Percentiles rank a stretch among this genome's conserved stretches.
Conservation (phyloP, 805 yeast genomes). For the Diddensiella transvaalensis region DNA sequence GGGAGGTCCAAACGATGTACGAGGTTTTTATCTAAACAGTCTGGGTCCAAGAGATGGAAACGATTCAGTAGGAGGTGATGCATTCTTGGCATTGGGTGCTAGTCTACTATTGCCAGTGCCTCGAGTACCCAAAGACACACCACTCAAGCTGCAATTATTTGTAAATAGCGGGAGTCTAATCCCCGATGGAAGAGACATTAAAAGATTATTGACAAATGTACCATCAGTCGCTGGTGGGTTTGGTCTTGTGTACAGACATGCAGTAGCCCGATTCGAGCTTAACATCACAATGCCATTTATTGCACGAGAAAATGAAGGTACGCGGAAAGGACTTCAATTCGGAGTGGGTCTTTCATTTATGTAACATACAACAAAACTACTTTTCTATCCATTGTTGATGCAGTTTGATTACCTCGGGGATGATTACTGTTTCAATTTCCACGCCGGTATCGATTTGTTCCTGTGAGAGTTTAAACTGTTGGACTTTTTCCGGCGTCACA, state of each 20-base stretch:
- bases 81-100: conserved; percentile 44
- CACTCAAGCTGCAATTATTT: conserved; percentile 61
- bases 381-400: conserved; percentile 61
- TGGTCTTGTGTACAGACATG: conserved; percentile 60
- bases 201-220: conserved; percentile 28
- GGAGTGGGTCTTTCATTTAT: conserved; percentile 61
- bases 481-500: conserved; percentile 49
- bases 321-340: conserved; percentile 63
- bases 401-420: conserved; percentile 66
- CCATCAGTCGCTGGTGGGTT: conserved; percentile 55
- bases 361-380: too few species aligned
- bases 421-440: conserved; percentile 75
- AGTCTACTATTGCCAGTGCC: conserved; percentile 45
- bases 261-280: conserved; percentile 64
- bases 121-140: conserved; percentile 41
- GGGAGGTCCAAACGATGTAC: conserved; percentile 73
- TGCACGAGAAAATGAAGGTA: conserved; percentile 45
- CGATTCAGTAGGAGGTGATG: conserved; percentile 66
- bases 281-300: conserved; percentile 60
- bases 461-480: conserved; percentile 35
- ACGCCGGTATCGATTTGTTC: conserved; percentile 40
- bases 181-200: conserved; percentile 21
- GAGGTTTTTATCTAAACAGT: conserved; percentile 66
- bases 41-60: conserved; percentile 57
- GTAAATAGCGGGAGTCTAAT: conserved; percentile 60